Percentiles rank a stretch among this genome's conserved stretches.
Evolutionary conservation across 2,329 filamentous ascomycete genomes (phyloP).

Genomic region (Keithomyces neogunnii): DNA sequence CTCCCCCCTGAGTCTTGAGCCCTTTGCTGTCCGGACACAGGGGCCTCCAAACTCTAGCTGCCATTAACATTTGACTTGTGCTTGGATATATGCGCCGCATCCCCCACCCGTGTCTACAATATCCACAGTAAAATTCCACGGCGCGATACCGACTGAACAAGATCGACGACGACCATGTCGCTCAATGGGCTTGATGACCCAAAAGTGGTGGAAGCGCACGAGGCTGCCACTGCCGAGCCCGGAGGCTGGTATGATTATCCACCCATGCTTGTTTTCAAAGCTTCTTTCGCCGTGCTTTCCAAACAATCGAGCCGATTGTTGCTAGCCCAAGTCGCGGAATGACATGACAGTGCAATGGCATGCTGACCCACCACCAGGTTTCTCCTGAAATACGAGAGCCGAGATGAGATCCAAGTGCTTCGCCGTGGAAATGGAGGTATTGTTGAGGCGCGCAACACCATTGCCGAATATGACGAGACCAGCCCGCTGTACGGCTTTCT

Average conservation of each 20-base stretch:
- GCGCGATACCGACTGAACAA: not conserved
- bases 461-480: constrained; percentile 71
- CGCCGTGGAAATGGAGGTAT: constrained; percentile 73
- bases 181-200: constrained; percentile 86
- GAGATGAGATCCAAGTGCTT: constrained; percentile 79
- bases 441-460: constrained; percentile 69
- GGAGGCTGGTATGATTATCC: constrained; percentile 74
- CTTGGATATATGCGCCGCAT: not conserved
- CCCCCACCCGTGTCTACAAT: not conserved
- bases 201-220: constrained; percentile 76
- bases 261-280: not conserved
- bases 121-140: not conserved
- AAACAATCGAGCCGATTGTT: not conserved
- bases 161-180: constrained; percentile 57
- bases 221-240: constrained; percentile 68
- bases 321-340: not conserved
- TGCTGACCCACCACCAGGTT: constrained; percentile 55
- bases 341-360: not conserved
- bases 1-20: not conserved
- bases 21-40: not conserved
- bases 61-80: not conserved
- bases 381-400: constrained; percentile 79
- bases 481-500: constrained; percentile 90
- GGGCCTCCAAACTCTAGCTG: not conserved
- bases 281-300: not conserved